Evolutionary conservation across 2,329 filamentous ascomycete species (phyloP), one percentile per base, ranked within the genome.

Genomic region (Cordyceps sp.): DNA sequence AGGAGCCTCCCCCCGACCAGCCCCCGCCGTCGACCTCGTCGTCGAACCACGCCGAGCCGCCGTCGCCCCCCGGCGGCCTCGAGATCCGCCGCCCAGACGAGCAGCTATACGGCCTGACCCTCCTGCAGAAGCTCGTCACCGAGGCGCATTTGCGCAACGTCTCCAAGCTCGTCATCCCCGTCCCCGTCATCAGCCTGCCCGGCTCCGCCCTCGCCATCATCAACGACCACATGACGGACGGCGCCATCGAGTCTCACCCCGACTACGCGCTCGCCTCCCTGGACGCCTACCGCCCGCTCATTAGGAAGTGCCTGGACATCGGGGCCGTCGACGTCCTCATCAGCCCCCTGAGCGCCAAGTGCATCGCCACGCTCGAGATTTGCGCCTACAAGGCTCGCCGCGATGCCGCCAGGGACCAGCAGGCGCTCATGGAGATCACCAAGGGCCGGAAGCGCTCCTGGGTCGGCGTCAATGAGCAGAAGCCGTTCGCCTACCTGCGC

Each of bases 321-420:
- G 90, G 90, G 23, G 88, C 88, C 10, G 66, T 80, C 20, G 88
- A 96, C 53, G 82, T 93, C 30, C 65, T 94, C 39, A 72, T 76
- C 18, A 84, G 78, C 45, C 88, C 88, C 2, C 55, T 96, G 25
- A 74, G 78, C 38, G 64, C 67, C 30, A 76, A 82, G 33, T 74
- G 78, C 42, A 69, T 88, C 30, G 75, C 81, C 36, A 75, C 77
- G 20, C 62, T 93, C 31, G 76, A 81, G 37, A 73, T 90, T 13
- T 84, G 88, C 50, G 84, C 81, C 28, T 93, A 92, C 57, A 76
- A 79, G 44, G 74, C 78, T 29, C 78, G 82, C 47, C 81, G 81
- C 52, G 75, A 85, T 44, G 78, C 80, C 16, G 64, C 70, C 22
- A 74, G 71, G 45, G 79, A 86, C 45, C 76, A 84, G 47, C 68